A percentile compares a stretch with the other conserved stretches of the same genome.
phyloP scores from a whole-genome alignment of 2,329 filamentous ascomycete species.

The Beauveria medogensis region DNA sequence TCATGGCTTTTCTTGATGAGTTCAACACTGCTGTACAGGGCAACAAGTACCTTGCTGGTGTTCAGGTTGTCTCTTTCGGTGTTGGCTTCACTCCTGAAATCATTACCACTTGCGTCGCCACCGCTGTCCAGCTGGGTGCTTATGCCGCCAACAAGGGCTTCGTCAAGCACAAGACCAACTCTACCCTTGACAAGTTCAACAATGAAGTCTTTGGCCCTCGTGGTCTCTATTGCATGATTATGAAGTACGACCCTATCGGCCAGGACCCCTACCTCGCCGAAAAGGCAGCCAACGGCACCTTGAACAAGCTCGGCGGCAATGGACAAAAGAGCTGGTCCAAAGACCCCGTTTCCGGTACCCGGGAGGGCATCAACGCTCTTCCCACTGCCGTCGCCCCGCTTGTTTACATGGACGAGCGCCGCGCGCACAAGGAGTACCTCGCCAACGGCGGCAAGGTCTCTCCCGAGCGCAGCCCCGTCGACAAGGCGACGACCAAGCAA shows the following conservation, averaged over 20 bases:
- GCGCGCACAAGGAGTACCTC: slow-evolving; percentile 10
- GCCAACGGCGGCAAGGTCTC: not conserved
- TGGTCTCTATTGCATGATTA: slow-evolving; percentile 13
- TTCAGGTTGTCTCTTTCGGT: slow-evolving; percentile 13
- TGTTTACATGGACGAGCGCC: slow-evolving; percentile 12
- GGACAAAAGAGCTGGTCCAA: slow-evolving; percentile 7
- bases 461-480: not conserved
- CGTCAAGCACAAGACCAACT: slow-evolving; percentile 13
- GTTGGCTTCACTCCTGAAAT: slow-evolving; percentile 12
- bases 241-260: slow-evolving; percentile 12
- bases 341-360: slow-evolving; percentile 9
- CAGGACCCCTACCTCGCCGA: slow-evolving; percentile 2
- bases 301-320: not conserved
- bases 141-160: slow-evolving; percentile 11
- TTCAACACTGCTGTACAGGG: slow-evolving; percentile 13
- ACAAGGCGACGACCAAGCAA: slow-evolving; percentile 3
- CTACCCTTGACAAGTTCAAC: slow-evolving; percentile 12
- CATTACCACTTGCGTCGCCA: slow-evolving; percentile 11
- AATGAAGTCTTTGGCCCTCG: slow-evolving; percentile 11
- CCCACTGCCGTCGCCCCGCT: slow-evolving; percentile 10
- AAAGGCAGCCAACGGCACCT: not conserved
- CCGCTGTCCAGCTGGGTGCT: slow-evolving; percentile 11
- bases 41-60: slow-evolving; percentile 11
- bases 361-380: slow-evolving; percentile 7
- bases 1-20: slow-evolving; percentile 11